These are phyloP conservation scores for Chaetomiaceae sp. DNA, from an alignment of 2,329 filamentous ascomycete genomes.

Conservation along the genomic window DNA sequence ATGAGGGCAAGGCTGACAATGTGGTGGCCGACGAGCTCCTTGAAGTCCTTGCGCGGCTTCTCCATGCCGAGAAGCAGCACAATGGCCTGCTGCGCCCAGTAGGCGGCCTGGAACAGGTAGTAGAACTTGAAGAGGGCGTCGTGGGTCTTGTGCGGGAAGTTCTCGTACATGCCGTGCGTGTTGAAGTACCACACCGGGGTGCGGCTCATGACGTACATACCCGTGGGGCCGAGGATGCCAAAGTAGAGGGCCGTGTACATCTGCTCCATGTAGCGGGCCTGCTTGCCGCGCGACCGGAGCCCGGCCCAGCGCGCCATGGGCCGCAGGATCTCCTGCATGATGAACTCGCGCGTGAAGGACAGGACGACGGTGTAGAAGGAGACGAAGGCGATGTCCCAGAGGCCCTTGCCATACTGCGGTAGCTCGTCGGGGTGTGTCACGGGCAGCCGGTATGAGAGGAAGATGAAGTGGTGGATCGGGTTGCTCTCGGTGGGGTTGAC, in stretches of 20 bases:
- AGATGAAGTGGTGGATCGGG: slow-evolving; percentile 74
- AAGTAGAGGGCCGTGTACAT: slow-evolving; percentile 94
- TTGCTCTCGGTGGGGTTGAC: slow-evolving; percentile 74
- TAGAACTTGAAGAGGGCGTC: slow-evolving; percentile 86
- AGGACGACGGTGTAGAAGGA: slow-evolving; percentile 84
- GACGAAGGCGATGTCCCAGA: slow-evolving; percentile 80
- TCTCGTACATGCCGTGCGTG: slow-evolving; percentile 83
- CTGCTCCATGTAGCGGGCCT: slow-evolving; percentile 92
- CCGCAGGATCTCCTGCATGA: slow-evolving; percentile 85
- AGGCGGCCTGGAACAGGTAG: slow-evolving; percentile 89
- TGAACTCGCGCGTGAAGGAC: slow-evolving; percentile 89
- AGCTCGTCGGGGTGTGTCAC: slow-evolving; percentile 41
- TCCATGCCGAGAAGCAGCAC: slow-evolving; percentile 83
- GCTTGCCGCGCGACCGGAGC: slow-evolving; percentile 70
- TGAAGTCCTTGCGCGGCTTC: slow-evolving; percentile 92
- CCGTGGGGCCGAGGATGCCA: slow-evolving; percentile 72
- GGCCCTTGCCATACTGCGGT: slow-evolving; percentile 82
- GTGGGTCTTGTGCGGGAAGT: slow-evolving; percentile 78
- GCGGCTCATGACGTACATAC: slow-evolving; percentile 83
- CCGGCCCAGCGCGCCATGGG: slow-evolving; percentile 68
- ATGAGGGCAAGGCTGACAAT: slow-evolving; percentile 85
- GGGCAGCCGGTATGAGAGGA: slow-evolving; percentile 80
- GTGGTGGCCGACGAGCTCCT: slow-evolving; percentile 87
- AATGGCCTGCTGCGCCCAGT: slow-evolving; percentile 93
- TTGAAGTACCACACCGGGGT: slow-evolving; percentile 98